A percentile compares a stretch with the other conserved stretches of the same genome.
These are phyloP conservation scores for Ophiostoma ulmi DNA, from an alignment of 2,329 filamentous ascomycete genomes.

Conservation along the genomic window DNA sequence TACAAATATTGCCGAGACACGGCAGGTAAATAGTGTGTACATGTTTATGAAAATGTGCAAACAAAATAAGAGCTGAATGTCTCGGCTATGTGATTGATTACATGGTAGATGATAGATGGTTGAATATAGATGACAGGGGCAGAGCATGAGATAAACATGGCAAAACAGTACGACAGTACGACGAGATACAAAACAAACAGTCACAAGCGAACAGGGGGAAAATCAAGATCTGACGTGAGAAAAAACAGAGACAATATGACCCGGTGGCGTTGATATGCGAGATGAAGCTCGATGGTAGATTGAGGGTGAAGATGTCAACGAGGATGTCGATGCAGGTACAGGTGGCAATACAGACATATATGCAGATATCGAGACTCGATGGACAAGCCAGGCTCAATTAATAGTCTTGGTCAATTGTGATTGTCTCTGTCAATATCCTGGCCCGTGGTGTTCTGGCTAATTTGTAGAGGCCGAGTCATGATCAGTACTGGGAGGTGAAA, in stretches of 20 bases:
- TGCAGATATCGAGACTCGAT: neutral
- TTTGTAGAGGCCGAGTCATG: neutral
- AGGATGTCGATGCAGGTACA: neutral
- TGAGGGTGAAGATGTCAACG: neutral
- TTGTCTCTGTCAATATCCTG: neutral
- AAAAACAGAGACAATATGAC: neutral
- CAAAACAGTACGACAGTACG: neutral
- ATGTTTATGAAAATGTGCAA: neutral
- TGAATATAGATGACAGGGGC: neutral
- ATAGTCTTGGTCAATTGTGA: neutral
- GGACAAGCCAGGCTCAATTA: neutral
- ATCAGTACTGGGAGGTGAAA: neutral
- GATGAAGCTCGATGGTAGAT: neutral
- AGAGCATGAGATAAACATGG: neutral
- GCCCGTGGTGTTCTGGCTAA: neutral
- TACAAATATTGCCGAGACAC: slow-evolving; percentile 1
- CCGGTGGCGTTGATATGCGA: neutral
- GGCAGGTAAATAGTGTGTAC: neutral
- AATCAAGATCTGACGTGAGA: neutral
- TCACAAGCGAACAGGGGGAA: neutral
- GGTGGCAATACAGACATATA: neutral
- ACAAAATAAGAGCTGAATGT: neutral
- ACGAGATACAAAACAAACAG: neutral
- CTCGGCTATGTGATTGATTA: neutral
- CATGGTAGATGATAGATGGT: neutral